Evolutionary conservation across 2,329 filamentous ascomycete species (phyloP), one percentile per base, ranked within the genome.

Genomic region (Aspergillus novoparasiticus): DNA sequence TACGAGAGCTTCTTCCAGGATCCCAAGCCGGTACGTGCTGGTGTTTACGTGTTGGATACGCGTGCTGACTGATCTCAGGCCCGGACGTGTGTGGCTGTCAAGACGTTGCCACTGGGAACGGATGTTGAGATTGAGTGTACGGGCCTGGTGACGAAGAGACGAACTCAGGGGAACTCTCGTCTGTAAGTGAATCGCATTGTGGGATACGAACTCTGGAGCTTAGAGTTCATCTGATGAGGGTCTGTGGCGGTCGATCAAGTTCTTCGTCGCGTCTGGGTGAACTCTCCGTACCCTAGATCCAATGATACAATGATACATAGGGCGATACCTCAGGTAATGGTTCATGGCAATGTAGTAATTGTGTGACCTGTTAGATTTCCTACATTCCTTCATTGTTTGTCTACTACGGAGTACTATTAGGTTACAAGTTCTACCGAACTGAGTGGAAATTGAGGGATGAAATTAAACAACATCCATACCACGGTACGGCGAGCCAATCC

Each of bases 121-220:
- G 82, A 85, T 73, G 82, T 85, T 1, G 83, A 85, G 75, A 84
- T 86, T 72, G 84, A 86, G 72, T 85, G 81, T 65, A 78, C 80
- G 63, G 83, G 80, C 36, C 71, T 77, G 68, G 67, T 73, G 71
- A 74, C 65, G 30, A 34, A 39, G 46, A 54, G 51, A 32, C 36
- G 51, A 32, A 41, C 48, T 6, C 9, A 57, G 58, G 59, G 65
- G 36, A 60, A 61, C 54, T 68, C 69, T 58, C 68, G 65, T 56
- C 65, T 72, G 30, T 71, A 61, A 62, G 57, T 23, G n/a, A 45
- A 45, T 45, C 19, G 43, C 21, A 45, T 45, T 45, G 43, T 41
- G 39, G 39, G 19, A 41, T 19, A 19, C 39, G 9, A 41, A 41
- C 39, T 41, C 39, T 41, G 39, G 39, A n/a, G 39, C 39, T 41